A percentile compares a stretch with the other conserved stretches of the same genome.
These are phyloP conservation scores for Suillus clintonianus DNA, from an alignment of 768 basidiomycete species.

Conservation along the genomic window DNA sequence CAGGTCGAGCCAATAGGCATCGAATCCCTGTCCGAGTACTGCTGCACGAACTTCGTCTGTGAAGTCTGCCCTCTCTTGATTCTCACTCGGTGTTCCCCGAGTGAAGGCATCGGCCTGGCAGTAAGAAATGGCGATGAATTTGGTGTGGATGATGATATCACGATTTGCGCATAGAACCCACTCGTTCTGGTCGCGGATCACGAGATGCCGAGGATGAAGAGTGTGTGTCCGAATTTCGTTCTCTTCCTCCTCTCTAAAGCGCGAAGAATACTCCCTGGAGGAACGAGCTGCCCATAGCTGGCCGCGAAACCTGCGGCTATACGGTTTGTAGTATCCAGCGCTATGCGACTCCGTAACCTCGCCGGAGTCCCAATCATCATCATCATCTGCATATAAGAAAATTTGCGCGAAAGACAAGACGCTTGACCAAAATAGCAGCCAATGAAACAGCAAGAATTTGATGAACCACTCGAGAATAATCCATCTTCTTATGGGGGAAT, in stretches of 20 bases:
- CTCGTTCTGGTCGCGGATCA: background rate
- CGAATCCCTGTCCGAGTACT: background rate
- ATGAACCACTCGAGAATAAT: background rate
- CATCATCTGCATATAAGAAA: too few relatives aligned
- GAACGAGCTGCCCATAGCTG: conserved; percentile 23
- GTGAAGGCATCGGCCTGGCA: conserved; percentile 6
- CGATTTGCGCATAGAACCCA: conserved; percentile 7
- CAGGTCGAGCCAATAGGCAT: conserved; percentile 21
- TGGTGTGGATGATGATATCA: conserved; percentile 4
- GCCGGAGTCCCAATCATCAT: too few relatives aligned
- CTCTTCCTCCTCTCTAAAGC: background rate
- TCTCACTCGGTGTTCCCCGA: background rate
- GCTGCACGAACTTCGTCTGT: conserved; percentile 7
- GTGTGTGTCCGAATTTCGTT: conserved; percentile 10
- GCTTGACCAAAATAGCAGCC: conserved; percentile 14
- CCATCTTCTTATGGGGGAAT: background rate
- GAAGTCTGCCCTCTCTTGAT: conserved; percentile 8
- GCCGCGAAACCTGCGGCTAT: conserved; percentile 9
- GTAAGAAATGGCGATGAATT: conserved; percentile 18
- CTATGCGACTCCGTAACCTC: background rate
- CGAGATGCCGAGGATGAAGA: conserved; percentile 12
- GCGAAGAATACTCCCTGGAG: conserved; percentile 13
- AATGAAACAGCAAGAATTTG: too few relatives aligned
- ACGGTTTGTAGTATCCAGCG: conserved; percentile 4
- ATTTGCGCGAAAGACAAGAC: background rate